Percentiles rank a stretch among this genome's conserved stretches.
phyloP scores from a whole-genome alignment of 176 grass and related monocot species.

The Oryza brachyantha region DNA sequence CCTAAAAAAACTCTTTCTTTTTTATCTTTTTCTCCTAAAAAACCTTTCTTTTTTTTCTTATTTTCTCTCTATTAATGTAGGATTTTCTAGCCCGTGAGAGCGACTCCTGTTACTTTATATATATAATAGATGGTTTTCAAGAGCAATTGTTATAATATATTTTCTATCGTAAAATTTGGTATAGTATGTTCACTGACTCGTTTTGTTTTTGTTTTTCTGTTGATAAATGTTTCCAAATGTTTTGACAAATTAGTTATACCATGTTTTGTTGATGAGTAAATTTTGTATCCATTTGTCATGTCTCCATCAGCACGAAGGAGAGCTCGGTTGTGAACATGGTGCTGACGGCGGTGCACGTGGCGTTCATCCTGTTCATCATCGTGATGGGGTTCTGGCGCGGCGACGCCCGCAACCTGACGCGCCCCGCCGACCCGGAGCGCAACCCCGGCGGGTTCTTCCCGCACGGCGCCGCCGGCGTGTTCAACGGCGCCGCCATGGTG shows the following conservation, averaged over 20 bases:
- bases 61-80: too few species aligned
- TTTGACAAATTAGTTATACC: not conserved
- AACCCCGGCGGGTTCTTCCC: conserved; percentile 75
- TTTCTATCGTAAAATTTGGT: too few species aligned
- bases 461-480: conserved; percentile 62
- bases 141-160: too few species aligned
- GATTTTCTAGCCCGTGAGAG: too few species aligned
- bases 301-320: conserved; percentile 79
- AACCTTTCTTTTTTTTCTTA: too few species aligned
- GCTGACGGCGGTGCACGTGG: conserved; percentile 70
- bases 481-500: conserved; percentile 89
- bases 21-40: too few species aligned
- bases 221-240: not conserved
- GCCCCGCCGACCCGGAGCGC: conserved; percentile 46
- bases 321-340: conserved; percentile 89
- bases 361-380: conserved; percentile 91
- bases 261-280: not conserved
- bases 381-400: conserved; percentile 74
- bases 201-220: not conserved
- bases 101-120: too few species aligned
- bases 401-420: conserved; percentile 64
- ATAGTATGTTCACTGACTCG: too few species aligned
- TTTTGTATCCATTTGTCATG: not conserved
- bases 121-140: not conserved
- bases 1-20: too few species aligned